phyloP scores from a whole-genome alignment of 139 green algal species.

The Chlorella sp. region DNA sequence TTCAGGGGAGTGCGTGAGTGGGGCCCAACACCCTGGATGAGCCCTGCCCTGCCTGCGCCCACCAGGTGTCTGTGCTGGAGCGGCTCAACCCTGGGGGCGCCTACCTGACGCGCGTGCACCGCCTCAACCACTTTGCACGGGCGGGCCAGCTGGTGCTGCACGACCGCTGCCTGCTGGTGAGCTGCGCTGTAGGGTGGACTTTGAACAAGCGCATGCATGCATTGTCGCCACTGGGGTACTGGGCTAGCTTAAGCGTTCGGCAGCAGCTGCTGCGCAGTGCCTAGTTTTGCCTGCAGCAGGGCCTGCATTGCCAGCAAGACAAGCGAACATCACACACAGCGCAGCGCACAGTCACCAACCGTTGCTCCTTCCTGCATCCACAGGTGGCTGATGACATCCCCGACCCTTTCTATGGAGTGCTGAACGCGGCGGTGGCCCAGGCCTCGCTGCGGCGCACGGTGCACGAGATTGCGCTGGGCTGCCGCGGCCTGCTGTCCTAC shows the following conservation, averaged over 20 bases:
- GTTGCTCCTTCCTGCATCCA: not conserved
- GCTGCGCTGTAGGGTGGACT: not conserved
- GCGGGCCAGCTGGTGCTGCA: not conserved
- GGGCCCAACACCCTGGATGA: too few species aligned
- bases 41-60: not conserved
- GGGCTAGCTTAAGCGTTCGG: too few species aligned
- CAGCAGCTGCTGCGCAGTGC: too few species aligned
- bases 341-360: too few species aligned
- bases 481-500: conserved; percentile 45
- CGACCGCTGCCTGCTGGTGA: conserved; percentile 32
- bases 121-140: conserved; percentile 39
- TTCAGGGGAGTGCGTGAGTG: too few species aligned
- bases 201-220: too few species aligned
- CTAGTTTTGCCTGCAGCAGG: too few species aligned
- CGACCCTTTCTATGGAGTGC: conserved; percentile 55
- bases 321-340: too few species aligned
- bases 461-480: conserved; percentile 31
- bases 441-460: conserved; percentile 21
- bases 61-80: conserved; percentile 62
- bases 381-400: conserved; percentile 43
- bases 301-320: too few species aligned
- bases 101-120: conserved; percentile 48
- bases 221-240: too few species aligned
- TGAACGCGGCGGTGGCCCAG: not conserved
- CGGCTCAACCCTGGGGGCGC: conserved; percentile 59